Conservation (phyloP, 495 filamentous ascomycete genomes). For the Aspergillus kassunensis region DNA sequence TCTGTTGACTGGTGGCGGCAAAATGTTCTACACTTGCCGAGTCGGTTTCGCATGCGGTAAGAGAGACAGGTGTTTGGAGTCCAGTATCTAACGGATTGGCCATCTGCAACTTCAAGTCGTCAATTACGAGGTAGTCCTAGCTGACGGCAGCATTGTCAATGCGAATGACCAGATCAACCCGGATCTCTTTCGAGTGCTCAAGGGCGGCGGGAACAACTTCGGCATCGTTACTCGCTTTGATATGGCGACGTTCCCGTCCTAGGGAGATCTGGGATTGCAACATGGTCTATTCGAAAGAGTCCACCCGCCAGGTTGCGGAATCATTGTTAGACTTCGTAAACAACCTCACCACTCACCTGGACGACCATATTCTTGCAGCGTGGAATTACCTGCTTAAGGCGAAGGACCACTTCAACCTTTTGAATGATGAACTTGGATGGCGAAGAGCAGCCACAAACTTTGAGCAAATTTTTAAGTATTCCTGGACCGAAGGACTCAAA, state of each 20-base stretch:
- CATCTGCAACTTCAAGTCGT: neutral
- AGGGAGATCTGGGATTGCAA: neutral
- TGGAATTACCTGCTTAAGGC: neutral
- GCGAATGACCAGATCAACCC: conserved; percentile 33
- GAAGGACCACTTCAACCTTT: neutral
- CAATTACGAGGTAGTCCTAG: conserved; percentile 29
- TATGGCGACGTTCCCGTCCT: neutral
- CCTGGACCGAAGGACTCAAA: neutral
- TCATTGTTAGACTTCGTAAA: neutral
- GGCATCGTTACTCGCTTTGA: conserved; percentile 7
- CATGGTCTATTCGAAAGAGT: neutral
- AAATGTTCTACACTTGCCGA: neutral
- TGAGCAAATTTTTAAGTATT: neutral
- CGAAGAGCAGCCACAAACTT: neutral
- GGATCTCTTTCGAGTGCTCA: conserved; percentile 25
- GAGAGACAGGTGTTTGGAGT: neutral
- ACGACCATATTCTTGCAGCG: neutral
- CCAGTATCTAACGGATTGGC: neutral
- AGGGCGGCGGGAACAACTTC: conserved; percentile 21
- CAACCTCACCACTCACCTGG: neutral
- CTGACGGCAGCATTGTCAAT: conserved; percentile 37
- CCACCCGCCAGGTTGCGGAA: neutral
- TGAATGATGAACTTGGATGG: neutral
- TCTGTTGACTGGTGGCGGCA: neutral
- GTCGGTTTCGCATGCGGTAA: conserved; percentile 9